Evolutionary conservation across 1,284 basidiomycete species (phyloP).

Genomic region (Ceratobasidium sp.): DNA sequence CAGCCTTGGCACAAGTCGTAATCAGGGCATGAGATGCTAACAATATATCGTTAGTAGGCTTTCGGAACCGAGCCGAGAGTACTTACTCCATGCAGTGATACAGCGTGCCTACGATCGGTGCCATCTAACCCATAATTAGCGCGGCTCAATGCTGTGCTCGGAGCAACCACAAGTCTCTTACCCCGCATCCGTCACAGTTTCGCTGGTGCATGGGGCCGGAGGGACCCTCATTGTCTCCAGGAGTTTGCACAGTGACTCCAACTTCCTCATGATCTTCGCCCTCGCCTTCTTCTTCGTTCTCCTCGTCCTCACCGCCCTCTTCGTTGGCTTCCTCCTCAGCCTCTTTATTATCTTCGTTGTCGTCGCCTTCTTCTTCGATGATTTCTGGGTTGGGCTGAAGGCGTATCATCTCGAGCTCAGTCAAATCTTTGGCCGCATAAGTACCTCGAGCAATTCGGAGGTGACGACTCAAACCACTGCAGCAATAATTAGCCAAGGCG

Average conservation of each 20-base stretch:
- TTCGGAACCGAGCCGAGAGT: too few species aligned
- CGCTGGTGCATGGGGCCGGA: slow-evolving; percentile 16
- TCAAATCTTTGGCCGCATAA: slow-evolving; percentile 52
- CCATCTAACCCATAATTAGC: slow-evolving; percentile 4
- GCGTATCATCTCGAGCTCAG: slow-evolving; percentile 47
- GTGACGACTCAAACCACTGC: slow-evolving; percentile 44
- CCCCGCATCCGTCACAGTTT: slow-evolving; percentile 39
- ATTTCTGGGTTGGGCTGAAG: slow-evolving; percentile 33
- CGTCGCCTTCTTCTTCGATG: slow-evolving; percentile 18
- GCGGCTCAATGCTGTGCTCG: neutral
- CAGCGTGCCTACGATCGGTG: slow-evolving; percentile 39
- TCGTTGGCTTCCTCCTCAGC: slow-evolving; percentile 14
- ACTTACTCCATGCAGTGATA: slow-evolving; percentile 40
- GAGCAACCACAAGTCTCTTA: slow-evolving; percentile 1
- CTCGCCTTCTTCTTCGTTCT: slow-evolving; percentile 2
- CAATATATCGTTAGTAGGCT: neutral
- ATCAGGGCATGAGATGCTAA: slow-evolving; percentile 37
- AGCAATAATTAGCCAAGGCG: slow-evolving; percentile 2
- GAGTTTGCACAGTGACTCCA: neutral
- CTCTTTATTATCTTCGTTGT: neutral
- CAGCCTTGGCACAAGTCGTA: slow-evolving; percentile 41
- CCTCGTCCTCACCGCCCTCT: slow-evolving; percentile 21
- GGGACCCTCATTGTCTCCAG: neutral
- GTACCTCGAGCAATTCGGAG: slow-evolving; percentile 50
- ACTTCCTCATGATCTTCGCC: slow-evolving; percentile 10